Evolutionary conservation across 2,329 filamentous ascomycete genomes (phyloP), one percentile per base, ranked within the genome.

Genomic region (Huntiella savannae): DNA sequence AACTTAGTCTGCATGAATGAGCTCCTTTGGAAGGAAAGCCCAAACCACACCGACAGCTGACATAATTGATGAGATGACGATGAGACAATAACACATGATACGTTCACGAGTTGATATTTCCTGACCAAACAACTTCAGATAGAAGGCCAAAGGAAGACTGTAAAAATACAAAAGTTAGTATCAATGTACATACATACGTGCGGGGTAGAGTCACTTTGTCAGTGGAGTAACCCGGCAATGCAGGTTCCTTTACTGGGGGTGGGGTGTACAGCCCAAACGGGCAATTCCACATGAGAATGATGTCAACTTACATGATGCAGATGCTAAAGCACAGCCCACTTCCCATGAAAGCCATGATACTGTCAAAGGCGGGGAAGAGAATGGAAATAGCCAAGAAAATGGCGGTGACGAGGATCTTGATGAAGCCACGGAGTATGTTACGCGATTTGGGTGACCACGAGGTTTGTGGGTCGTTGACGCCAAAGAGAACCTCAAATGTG

Each of bases 241-340:
- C 22, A 28, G 22, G 22, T 28, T 28, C 22, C 22, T 28, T 7
- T 16, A 37, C 35, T 7, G 12, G 35, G 35, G 13, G 22, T 15
- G 36, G 35, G 5, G 2, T 8, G 17, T 12, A 15, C 11, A 38
- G n/a, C 13, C 11, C 36, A 38, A 38, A 17, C 11, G n/a, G 16
- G n/a, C 12, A 13, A 13, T 11, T 38, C 12, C 11, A 38, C 8
- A 38, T 38, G 37, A 40, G 5, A 19, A 22, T 5, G 15, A 19
- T 28, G 22, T 28, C 22, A 28, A 40, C 66, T 58, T 55, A 68
- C 60, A 93, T 86, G 53, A 96, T 78, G 62, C 88, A 96, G 53
- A 96, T 92, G 13, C 83, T 84, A 55, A 94, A 94, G 63, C 88
- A 95, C 12, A 94, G 71, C 3, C 86, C 81, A 35, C 82, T 84